phyloP scores from a whole-genome alignment of 2,329 filamentous ascomycete genomes.

The Diaporthe ampelina region DNA sequence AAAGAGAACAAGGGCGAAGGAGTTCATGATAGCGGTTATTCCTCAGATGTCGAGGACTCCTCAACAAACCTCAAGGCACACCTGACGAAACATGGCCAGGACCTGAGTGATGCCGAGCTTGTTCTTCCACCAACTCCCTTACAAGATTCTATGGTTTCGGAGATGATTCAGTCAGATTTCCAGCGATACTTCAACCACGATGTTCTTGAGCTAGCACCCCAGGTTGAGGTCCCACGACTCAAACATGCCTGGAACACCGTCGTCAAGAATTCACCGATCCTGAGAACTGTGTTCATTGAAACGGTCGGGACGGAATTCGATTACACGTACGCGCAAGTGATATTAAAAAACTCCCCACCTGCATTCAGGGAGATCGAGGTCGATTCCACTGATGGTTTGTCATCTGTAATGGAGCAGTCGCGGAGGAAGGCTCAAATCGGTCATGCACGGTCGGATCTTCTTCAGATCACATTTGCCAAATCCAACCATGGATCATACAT shows the following conservation, averaged over 20 bases:
- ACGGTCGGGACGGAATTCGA: slow-evolving; percentile 72
- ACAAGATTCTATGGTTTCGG: slow-evolving; percentile 88
- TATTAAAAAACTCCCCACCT: slow-evolving; percentile 50
- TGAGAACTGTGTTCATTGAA: slow-evolving; percentile 80
- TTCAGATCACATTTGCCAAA: slow-evolving; percentile 63
- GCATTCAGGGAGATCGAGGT: slow-evolving; percentile 47
- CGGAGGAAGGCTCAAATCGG: slow-evolving; percentile 53
- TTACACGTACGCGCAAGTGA: slow-evolving; percentile 64
- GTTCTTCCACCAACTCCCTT: slow-evolving; percentile 84
- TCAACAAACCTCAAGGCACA: slow-evolving; percentile 54
- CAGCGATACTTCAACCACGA: slow-evolving; percentile 89
- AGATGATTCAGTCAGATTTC: slow-evolving; percentile 83
- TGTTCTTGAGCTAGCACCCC: slow-evolving; percentile 71
- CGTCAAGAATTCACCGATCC: slow-evolving; percentile 73
- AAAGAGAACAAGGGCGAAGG: slow-evolving; percentile 20
- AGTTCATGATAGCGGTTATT: slow-evolving; percentile 34
- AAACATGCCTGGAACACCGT: slow-evolving; percentile 73
- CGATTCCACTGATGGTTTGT: slow-evolving; percentile 51
- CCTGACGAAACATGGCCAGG: slow-evolving; percentile 51
- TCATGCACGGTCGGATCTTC: slow-evolving; percentile 55
- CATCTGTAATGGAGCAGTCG: slow-evolving; percentile 53
- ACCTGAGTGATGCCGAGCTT: slow-evolving; percentile 62
- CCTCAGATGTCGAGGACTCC: slow-evolving; percentile 44
- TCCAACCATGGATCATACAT: slow-evolving; percentile 57
- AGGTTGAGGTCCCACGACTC: slow-evolving; percentile 69